Evolutionary conservation across 2,329 filamentous ascomycete genomes (phyloP).

Genomic region (Bisporella sp.): DNA sequence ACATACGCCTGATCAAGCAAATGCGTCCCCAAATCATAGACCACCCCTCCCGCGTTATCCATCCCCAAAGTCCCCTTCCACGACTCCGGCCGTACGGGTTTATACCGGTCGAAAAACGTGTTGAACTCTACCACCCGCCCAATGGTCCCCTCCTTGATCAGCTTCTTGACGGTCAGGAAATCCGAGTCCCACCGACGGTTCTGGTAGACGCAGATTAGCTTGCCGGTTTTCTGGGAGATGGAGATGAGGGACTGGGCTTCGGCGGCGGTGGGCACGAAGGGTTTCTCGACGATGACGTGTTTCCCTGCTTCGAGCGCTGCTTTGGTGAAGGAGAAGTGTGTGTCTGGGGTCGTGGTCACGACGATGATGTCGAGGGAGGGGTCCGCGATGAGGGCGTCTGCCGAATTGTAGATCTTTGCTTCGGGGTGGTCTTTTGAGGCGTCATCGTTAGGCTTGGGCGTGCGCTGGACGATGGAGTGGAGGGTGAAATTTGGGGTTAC

Average conservation of each 20-base stretch:
- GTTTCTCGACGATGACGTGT: conserved; percentile 77
- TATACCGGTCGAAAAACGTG: conserved; percentile 73
- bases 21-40: conserved; percentile 73
- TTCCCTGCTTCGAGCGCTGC: conserved; percentile 62
- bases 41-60: conserved; percentile 54
- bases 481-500: conserved; percentile 58
- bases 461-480: conserved; percentile 70
- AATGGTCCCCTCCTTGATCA: conserved; percentile 51
- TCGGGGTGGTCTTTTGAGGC: conserved; percentile 61
- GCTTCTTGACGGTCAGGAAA: conserved; percentile 61
- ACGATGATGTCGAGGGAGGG: conserved; percentile 60
- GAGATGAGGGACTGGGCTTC: conserved; percentile 57
- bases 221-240: conserved; percentile 30
- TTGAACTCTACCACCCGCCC: conserved; percentile 73
- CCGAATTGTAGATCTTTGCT: conserved; percentile 55
- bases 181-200: conserved; percentile 66
- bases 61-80: conserved; percentile 63
- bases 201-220: conserved; percentile 39
- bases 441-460: conserved; percentile 55
- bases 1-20: conserved; percentile 68
- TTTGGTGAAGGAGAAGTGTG: conserved; percentile 60
- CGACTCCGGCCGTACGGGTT: conserved; percentile 46
- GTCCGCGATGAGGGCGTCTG: conserved; percentile 59
- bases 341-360: conserved; percentile 64
- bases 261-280: conserved; percentile 65